Evolutionary conservation across 345 rosid species (phyloP).

Genomic region (Excoecaria cochinchinensis): DNA sequence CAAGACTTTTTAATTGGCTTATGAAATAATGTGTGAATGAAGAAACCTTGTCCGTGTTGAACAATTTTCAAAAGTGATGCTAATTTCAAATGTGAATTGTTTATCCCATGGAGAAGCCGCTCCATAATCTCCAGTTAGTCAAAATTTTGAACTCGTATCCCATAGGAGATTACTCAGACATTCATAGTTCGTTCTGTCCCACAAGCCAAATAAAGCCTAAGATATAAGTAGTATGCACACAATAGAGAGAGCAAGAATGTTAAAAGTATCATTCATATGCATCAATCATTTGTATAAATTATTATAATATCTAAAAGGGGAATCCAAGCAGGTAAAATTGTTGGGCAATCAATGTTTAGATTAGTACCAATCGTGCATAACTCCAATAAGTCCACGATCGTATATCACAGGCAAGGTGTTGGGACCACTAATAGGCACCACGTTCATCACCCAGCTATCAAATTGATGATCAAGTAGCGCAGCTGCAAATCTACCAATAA

Average conservation of each 20-base stretch:
- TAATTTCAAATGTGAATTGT: neutral
- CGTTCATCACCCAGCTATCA: conserved; percentile 90
- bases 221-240: neutral
- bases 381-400: conserved; percentile 94
- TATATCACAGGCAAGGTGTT: conserved; percentile 93
- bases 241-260: neutral
- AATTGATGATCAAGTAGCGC: conserved; percentile 66
- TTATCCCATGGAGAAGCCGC: neutral
- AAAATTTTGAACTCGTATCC: neutral
- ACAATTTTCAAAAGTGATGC: neutral
- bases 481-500: conserved; percentile 76
- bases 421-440: conserved; percentile 84
- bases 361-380: conserved; percentile 91
- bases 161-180: neutral
- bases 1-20: neutral
- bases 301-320: neutral
- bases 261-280: neutral
- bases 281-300: neutral
- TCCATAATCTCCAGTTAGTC: neutral
- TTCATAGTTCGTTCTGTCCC: neutral
- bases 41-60: neutral
- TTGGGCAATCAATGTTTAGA: conserved; percentile 16
- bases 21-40: neutral
- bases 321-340: conserved; percentile 7
- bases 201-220: neutral